Evolutionary conservation across 257 asterid species (phyloP), one percentile per base, ranked within the genome.

Genomic region (Gardenia jasminoides): DNA sequence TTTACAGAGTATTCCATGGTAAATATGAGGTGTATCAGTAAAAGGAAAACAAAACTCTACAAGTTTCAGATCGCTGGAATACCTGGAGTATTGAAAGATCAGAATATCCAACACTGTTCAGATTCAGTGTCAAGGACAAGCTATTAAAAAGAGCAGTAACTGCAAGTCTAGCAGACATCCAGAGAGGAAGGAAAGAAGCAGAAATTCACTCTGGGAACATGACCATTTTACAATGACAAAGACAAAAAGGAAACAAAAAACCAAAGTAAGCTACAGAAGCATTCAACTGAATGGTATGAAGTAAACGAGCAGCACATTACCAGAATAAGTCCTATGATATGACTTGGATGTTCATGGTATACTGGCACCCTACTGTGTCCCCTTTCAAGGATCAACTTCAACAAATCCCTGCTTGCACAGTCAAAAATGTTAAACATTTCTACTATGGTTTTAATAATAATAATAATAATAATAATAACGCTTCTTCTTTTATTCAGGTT

Each of bases 301-400:
- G 8, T 6, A 50, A 30, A 50, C 20, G 20, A 1, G 8, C 30
- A 31, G 56, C 4, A 36, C 4, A 54, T 84, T 88, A 92, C 97
- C 97, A 92, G 89, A 84, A 92, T 82, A 83, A 92, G 96, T 62
- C 97, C 97, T 17, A 90, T 83, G 74, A 91, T 88, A 68, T 89
- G 87, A 64, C 84, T 84, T 54, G 90, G 93, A 66, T 84, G 89
- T 78, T 85, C 97, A 19, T 91, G 86, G 85, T 88, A 92, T 66
- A 91, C 96, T 22, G 96, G 97, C 79, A 91, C 91, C 84, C 97
- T 83, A 78, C 94, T 91, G 56, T 90, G 94, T 36, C 97, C 94
- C 83, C 87, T 90, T 84, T 90, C 91, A 90, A 92, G 48, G 76
- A 93, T 90, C 75, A 84, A 83, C 84, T 84, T 90, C 85, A 93